Percentiles rank a stretch among this genome's conserved stretches.
Evolutionary conservation across 495 filamentous ascomycete species (phyloP).

Genomic region (Trichoderma orchidacearum): DNA sequence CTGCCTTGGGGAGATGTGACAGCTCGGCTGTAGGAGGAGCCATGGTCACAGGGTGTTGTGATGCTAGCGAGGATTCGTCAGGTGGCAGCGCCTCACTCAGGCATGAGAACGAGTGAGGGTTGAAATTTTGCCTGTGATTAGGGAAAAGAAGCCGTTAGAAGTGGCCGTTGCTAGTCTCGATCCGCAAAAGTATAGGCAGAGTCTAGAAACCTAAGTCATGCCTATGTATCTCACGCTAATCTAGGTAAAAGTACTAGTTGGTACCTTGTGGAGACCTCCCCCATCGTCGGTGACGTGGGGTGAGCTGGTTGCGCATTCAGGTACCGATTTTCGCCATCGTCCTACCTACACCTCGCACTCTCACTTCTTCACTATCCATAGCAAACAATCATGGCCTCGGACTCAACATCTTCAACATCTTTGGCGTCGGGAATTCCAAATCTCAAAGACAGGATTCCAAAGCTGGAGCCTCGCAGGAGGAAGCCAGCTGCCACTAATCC

Average conservation of each 20-base stretch:
- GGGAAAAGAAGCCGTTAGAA: too few relatives aligned
- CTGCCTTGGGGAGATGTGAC: slow-evolving; percentile 53
- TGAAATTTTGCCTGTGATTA: neutral
- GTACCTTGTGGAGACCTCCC: neutral
- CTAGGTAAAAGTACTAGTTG: neutral
- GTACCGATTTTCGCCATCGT: neutral
- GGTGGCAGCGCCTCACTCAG: neutral
- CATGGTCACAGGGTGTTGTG: slow-evolving; percentile 20
- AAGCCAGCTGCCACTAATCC: slow-evolving; percentile 38
- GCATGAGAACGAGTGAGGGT: neutral
- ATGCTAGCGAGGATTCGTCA: neutral
- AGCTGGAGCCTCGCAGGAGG: slow-evolving; percentile 49
- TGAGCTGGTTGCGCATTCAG: neutral
- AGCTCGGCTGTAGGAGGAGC: slow-evolving; percentile 31
- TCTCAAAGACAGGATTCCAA: slow-evolving; percentile 50
- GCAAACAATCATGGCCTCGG: neutral
- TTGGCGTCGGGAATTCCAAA: slow-evolving; percentile 36
- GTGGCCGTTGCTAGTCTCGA: neutral
- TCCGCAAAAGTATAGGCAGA: neutral
- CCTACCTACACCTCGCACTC: neutral
- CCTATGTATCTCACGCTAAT: neutral
- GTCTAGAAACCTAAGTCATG: neutral
- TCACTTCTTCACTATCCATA: neutral
- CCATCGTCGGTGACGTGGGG: neutral
- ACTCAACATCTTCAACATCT: neutral